Conservation (phyloP, 129 eudicot genomes). For the Lactuca saligna region DNA sequence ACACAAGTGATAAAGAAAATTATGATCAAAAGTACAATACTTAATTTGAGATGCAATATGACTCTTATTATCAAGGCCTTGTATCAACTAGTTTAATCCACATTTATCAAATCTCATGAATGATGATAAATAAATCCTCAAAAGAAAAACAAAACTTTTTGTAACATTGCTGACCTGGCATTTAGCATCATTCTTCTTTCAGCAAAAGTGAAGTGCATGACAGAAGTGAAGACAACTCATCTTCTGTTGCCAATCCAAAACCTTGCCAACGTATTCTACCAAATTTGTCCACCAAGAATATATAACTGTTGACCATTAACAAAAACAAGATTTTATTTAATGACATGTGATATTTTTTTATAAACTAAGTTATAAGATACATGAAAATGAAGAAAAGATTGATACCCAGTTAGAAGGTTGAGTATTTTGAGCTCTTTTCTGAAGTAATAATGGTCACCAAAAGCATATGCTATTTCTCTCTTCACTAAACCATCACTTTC, state of each 20-base stretch:
- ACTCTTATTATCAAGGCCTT: constrained; percentile 6
- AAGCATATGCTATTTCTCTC: constrained; percentile 67
- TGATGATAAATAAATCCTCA: not conserved
- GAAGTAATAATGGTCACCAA: constrained; percentile 94
- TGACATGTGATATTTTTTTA: not conserved
- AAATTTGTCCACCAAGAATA: constrained; percentile 78
- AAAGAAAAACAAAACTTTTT: not conserved
- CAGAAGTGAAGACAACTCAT: constrained; percentile 75
- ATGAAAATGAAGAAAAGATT: constrained; percentile 14
- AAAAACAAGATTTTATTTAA: not conserved
- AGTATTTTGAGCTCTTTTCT: constrained; percentile 87
- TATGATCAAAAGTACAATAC: too few relatives aligned
- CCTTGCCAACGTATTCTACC: constrained; percentile 99
- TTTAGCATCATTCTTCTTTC: constrained; percentile 49
- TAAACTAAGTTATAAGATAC: constrained; percentile 1
- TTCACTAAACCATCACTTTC: constrained; percentile 48
- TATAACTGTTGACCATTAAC: constrained; percentile 53
- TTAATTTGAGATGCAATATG: constrained; percentile 3
- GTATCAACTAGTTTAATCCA: not conserved
- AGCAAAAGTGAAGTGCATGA: constrained; percentile 71
- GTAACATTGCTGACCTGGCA: not conserved
- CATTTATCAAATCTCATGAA: not conserved
- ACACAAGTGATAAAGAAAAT: too few relatives aligned
- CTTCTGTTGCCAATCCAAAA: constrained; percentile 70
- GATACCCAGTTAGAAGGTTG: constrained; percentile 93